Base-by-base conservation (phyloP, 2,329 filamentous ascomycete genomes). In the Hymenoscyphus infarciens region DNA sequence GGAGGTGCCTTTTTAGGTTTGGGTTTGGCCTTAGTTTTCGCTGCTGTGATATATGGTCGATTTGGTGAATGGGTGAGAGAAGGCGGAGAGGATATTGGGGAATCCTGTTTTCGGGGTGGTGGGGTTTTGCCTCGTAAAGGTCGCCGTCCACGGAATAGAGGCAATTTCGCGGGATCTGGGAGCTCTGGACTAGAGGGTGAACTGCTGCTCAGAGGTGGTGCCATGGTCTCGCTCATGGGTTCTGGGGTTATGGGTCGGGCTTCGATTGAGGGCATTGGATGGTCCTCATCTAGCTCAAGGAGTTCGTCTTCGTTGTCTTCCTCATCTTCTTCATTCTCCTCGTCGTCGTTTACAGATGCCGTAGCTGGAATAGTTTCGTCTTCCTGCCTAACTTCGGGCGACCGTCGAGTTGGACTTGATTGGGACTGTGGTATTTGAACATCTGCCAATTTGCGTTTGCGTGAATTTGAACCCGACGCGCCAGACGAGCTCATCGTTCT, bases 41-140 rank as follows among this genome's bases (percentile, higher is more conserved):
- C 25, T 16, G 52, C 13, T 6, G 59, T 59, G 57, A 63, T 61
- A 16, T 60, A 60, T 22, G 64, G 66, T 58, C 67, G 64, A 68
- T 88, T 87, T 35, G 86, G 86, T 0, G 86, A 89, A 70, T 88
- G 85, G 3, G 86, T 89, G 3, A 89, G 77, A 0, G 86, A 88
- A 0, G 86, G 86, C 0, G 85, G 86, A 2, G 85, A 88, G 1
- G 86, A 88, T 22, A 72, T 69, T 33, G 71, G 72, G 10, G 72
- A 74, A 35, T 70, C 70, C 64, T 70, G 66, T 8, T 67, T 68
- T 59, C 59, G 61, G 58, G 64, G 65, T 31, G 63, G 64, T 42
- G 70, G 70, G n/a, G 71, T 73, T 67, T 67, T 67, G 35, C 64
- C 68, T 59, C 69, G 56, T 29, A 69, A 62, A n/a, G 59, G 64